Percentiles rank a stretch among this genome's conserved stretches.
Evolutionary conservation across 192 early-diverging fungal species (phyloP).

Genomic region (Pilaira anomala): DNA sequence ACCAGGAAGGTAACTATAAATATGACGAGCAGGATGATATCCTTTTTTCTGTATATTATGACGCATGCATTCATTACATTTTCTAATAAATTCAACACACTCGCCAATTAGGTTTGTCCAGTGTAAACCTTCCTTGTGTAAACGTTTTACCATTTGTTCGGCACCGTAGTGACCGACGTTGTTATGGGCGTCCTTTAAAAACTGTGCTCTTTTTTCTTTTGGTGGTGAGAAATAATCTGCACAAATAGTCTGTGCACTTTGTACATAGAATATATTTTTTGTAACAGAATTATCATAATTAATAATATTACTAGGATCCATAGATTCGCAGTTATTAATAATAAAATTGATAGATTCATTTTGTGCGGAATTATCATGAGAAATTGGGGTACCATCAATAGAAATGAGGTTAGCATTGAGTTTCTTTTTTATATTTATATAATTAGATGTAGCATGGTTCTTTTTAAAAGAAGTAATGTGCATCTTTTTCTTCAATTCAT

Average conservation of each 20-base stretch:
- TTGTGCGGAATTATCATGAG: too few species aligned
- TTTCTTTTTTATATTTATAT: too few species aligned
- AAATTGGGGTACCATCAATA: too few species aligned
- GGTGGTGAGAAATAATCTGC: not conserved
- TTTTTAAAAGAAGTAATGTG: too few species aligned
- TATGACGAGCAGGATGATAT: slow-evolving; percentile 27
- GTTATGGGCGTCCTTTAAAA: not conserved
- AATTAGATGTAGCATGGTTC: too few species aligned
- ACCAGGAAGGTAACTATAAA: slow-evolving; percentile 27
- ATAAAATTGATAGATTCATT: too few species aligned
- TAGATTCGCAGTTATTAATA: too few species aligned
- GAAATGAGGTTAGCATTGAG: too few species aligned
- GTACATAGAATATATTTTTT: not conserved
- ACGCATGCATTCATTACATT: slow-evolving; percentile 26
- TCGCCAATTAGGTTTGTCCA: slow-evolving; percentile 28
- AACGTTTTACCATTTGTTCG: slow-evolving; percentile 24
- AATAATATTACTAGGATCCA: not conserved
- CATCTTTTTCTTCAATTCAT: too few species aligned
- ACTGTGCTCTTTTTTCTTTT: not conserved
- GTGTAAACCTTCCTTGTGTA: slow-evolving; percentile 26
- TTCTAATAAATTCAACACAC: slow-evolving; percentile 14
- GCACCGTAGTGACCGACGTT: not conserved
- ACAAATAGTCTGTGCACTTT: not conserved
- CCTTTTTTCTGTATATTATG: slow-evolving; percentile 33
- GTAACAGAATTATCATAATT: too few species aligned